These are phyloP conservation scores for Wickerhamiella occidentalis DNA, from an alignment of 805 yeast genomes.

Conservation along the genomic window DNA sequence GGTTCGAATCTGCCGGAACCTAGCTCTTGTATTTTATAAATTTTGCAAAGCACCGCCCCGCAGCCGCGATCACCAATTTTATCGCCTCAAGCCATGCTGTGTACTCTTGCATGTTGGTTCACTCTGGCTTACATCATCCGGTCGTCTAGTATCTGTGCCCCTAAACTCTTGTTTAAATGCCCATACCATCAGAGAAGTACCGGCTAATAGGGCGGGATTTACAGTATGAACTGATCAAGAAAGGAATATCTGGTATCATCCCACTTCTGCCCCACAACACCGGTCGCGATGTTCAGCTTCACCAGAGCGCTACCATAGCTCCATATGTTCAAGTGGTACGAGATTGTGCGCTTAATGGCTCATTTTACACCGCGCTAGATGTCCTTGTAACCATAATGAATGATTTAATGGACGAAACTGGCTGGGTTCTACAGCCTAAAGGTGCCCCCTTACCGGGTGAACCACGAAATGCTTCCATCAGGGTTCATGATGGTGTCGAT, in stretches of 20 bases:
- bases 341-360: not conserved
- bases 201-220: not conserved
- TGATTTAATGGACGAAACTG: conserved; percentile 3
- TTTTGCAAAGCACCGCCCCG: too few species aligned
- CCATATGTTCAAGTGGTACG: not conserved
- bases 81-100: too few species aligned
- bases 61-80: too few species aligned
- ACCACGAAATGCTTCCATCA: not conserved
- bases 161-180: not conserved
- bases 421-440: not conserved
- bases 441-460: not conserved
- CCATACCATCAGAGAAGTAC: not conserved
- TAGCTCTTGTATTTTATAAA: too few species aligned
- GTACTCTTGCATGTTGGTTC: too few species aligned
- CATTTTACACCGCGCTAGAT: not conserved
- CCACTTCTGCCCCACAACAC: not conserved
- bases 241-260: not conserved
- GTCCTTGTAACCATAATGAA: not conserved
- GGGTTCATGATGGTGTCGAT: not conserved
- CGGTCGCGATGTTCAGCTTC: not conserved
- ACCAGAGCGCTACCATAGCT: not conserved
- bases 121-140: not conserved
- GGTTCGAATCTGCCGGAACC: too few species aligned
- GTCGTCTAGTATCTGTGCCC: too few species aligned
- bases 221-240: not conserved